These are phyloP conservation scores for Mycena amicta DNA, from an alignment of 768 basidiomycete genomes.

Conservation along the genomic window DNA sequence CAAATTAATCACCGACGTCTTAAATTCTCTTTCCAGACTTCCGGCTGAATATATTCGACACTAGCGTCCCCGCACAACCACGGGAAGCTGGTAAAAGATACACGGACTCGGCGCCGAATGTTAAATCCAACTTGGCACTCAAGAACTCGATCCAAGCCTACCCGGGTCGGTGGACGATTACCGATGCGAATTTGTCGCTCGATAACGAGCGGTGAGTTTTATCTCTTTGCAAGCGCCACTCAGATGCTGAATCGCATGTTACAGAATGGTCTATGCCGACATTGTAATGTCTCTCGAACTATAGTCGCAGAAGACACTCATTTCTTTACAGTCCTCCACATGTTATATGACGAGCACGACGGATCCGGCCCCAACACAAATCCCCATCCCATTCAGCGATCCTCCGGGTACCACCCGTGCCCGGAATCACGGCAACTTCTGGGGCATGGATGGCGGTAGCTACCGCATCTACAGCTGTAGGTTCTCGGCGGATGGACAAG, in stretches of 20 bases:
- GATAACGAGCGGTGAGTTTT: slow-evolving; percentile 92
- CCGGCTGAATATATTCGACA: slow-evolving; percentile 85
- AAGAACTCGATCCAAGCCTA: slow-evolving; percentile 73
- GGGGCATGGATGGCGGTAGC: slow-evolving; percentile 44
- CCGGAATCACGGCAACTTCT: slow-evolving; percentile 36
- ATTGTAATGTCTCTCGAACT: slow-evolving; percentile 59
- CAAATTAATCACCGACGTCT: neutral
- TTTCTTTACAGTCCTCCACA: slow-evolving; percentile 59
- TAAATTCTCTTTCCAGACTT: slow-evolving; percentile 60
- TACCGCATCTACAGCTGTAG: slow-evolving; percentile 92
- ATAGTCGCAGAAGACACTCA: too few relatives aligned
- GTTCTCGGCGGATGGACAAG: slow-evolving; percentile 95
- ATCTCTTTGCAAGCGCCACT: too few relatives aligned
- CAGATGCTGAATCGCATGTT: too few relatives aligned
- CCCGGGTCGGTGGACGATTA: slow-evolving; percentile 89
- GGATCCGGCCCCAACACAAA: slow-evolving; percentile 62
- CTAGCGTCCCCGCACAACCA: slow-evolving; percentile 48
- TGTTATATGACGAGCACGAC: slow-evolving; percentile 75
- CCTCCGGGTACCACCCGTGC: slow-evolving; percentile 27
- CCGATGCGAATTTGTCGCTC: slow-evolving; percentile 88
- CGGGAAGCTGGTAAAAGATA: slow-evolving; percentile 19
- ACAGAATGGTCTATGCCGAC: slow-evolving; percentile 91
- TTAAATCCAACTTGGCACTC: slow-evolving; percentile 48
- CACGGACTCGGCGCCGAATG: slow-evolving; percentile 22
- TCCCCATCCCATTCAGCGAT: slow-evolving; percentile 63